Evolutionary conservation across 106 monocot genomes (phyloP).

Genomic region (Apostasia shenzhenica): DNA sequence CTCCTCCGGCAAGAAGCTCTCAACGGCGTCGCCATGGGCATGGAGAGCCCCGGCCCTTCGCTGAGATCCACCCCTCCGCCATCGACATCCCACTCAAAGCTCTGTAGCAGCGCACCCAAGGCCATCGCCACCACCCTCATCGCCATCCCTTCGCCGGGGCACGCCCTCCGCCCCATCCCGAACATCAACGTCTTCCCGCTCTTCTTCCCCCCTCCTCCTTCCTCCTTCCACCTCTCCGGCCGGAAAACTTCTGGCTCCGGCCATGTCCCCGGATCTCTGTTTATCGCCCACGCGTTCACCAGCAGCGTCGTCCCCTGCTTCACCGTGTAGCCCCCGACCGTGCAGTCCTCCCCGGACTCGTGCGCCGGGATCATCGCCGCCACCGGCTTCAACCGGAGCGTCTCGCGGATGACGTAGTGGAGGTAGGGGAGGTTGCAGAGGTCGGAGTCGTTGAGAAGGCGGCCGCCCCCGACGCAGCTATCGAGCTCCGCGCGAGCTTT

Average conservation of each 20-base stretch:
- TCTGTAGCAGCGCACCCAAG: constrained; percentile 17
- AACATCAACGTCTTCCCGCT: constrained; percentile 11
- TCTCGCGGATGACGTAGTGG: constrained; percentile 10
- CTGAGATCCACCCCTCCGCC: constrained; percentile 13
- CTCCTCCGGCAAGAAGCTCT: background rate
- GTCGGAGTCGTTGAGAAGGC: constrained; percentile 6
- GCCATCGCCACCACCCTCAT: constrained; percentile 6
- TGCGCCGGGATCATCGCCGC: constrained; percentile 11
- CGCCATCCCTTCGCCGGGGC: constrained; percentile 25
- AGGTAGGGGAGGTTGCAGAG: constrained; percentile 11
- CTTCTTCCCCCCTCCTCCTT: background rate
- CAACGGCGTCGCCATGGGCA: constrained; percentile 19
- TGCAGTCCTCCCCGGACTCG: constrained; percentile 13
- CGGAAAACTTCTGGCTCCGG: background rate
- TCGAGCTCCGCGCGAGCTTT: constrained; percentile 19
- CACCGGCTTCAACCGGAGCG: constrained; percentile 5
- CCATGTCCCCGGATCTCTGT: constrained; percentile 8
- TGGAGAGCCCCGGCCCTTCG: constrained; percentile 12
- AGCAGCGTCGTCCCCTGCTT: constrained; percentile 4
- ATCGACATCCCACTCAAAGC: constrained; percentile 33
- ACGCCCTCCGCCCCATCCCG: constrained; percentile 33
- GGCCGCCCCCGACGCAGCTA: background rate
- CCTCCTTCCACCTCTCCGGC: constrained; percentile 13
- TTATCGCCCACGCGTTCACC: constrained; percentile 11
- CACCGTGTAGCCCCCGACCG: constrained; percentile 3